Base-by-base conservation (phyloP, 257 asterid species). In the Przewalskia tangutica region DNA sequence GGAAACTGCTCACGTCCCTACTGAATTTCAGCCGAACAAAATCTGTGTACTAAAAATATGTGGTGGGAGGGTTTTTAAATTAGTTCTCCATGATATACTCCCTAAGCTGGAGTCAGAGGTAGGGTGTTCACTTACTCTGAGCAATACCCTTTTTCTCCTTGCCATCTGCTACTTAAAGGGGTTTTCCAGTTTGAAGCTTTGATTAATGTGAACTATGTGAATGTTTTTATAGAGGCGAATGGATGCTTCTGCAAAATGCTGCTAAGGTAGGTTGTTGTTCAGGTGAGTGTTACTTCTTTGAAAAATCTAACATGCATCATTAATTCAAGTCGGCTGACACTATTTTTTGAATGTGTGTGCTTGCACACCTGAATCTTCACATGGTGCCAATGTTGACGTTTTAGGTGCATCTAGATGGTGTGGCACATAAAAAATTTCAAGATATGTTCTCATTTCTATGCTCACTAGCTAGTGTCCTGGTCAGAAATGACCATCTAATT, bases 1-100 rank as follows among this genome's bases (percentile, higher is more conserved):
- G 99, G 98, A 89, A 94, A 91, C 81, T 97, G 98, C 40, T 88
- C 98, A 2, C 97, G 97, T 10, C 99, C 99, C 38, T 94, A 95
- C 90, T 95, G 87, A 85, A 80, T 82, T 84, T 83, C 80, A 20
- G 77, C 80, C 60, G 79, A 62, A 89, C 88, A 84, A 27, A 27
- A 81, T 81, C 83, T 89, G 84, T 93, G 96, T 95, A 91, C 88
- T 91, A 91, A 77, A 91, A 32, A 84, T 85, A 88, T 91, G 84
- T 91, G 93, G 79, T 88, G 92, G 95, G 90, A 87, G 91, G 87
- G 83, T 87, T 89, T 90, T 91, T 85, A 63, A 1, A 84, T 91
- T 90, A 88, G 82, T 91, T 95, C 90, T 85, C 87, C 89, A 85
- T 77, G 91, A 88, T 85, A 88, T 90, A 88, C 92, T 89, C 95